Evolutionary conservation across 2,329 filamentous ascomycete genomes (phyloP).

Genomic region (Aspergillus persii): DNA sequence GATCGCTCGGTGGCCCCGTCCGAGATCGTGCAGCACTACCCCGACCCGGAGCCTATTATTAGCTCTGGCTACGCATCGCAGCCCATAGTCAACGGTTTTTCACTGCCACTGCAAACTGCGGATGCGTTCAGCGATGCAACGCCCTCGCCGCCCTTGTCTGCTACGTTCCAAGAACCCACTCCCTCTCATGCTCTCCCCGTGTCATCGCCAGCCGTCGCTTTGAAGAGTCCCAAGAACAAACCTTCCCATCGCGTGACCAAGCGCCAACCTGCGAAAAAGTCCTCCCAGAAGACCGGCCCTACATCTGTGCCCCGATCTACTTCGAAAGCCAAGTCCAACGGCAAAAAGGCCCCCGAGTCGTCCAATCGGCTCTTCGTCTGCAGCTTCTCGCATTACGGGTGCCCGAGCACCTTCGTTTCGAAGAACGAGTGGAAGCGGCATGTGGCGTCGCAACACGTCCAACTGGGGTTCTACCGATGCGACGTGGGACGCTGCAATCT

Average conservation of each 20-base stretch:
- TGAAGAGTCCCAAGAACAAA: neutral
- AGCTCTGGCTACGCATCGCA: neutral
- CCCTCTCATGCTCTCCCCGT: neutral
- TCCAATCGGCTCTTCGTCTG: conserved; percentile 59
- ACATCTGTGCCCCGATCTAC: conserved; percentile 6
- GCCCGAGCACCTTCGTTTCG: conserved; percentile 66
- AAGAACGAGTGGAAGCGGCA: conserved; percentile 98
- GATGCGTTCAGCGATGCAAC: neutral
- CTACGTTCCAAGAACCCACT: neutral
- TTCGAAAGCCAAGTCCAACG: conserved; percentile 8
- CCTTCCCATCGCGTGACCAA: neutral
- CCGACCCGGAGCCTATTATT: conserved; percentile 18
- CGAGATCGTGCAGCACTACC: conserved; percentile 20
- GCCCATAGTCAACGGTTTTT: neutral
- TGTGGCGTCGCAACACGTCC: conserved; percentile 74
- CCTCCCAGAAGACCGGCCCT: conserved; percentile 8
- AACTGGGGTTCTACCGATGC: conserved; percentile 73
- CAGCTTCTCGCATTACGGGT: conserved; percentile 76
- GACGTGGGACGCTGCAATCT: conserved; percentile 58
- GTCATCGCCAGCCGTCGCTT: neutral
- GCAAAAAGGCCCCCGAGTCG: neutral
- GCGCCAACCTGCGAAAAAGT: neutral
- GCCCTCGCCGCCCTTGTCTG: neutral
- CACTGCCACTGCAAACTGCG: neutral
- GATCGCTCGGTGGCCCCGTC: conserved; percentile 10